Conservation (phyloP, 192 early-diverging fungal genomes). For the Mortierella claussenii region DNA sequence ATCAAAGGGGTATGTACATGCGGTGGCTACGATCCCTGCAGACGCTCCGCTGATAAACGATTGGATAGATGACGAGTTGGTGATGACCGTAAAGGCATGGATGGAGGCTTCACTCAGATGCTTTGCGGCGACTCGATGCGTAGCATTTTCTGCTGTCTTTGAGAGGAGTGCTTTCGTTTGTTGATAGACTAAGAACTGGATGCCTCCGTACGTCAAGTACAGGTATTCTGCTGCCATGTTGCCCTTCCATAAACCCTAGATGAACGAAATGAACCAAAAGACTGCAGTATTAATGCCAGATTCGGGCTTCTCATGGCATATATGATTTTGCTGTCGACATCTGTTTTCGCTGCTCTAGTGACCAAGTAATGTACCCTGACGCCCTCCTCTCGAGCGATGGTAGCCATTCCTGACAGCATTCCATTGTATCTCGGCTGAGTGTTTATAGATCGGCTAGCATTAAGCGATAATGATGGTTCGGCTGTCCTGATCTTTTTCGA, state of each 20-base stretch:
- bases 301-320: too few relatives aligned
- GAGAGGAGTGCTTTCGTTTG: slow-evolving; percentile 61
- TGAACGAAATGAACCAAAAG: too few relatives aligned
- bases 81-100: slow-evolving; percentile 34
- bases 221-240: slow-evolving; percentile 94
- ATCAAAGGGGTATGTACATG: slow-evolving; percentile 94
- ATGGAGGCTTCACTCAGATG: neutral
- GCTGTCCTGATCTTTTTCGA: slow-evolving; percentile 1
- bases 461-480: neutral
- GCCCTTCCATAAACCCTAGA: slow-evolving; percentile 91
- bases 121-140: slow-evolving; percentile 9
- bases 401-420: slow-evolving; percentile 70
- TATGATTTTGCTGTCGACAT: too few relatives aligned
- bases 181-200: slow-evolving; percentile 86
- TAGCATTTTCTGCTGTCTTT: slow-evolving; percentile 11
- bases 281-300: neutral
- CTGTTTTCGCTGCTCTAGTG: too few relatives aligned
- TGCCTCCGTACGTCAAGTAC: slow-evolving; percentile 89
- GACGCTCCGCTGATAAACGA: slow-evolving; percentile 81
- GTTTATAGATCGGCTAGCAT: neutral
- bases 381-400: slow-evolving; percentile 86
- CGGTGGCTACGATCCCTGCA: slow-evolving; percentile 84
- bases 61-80: slow-evolving; percentile 35
- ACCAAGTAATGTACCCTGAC: too few relatives aligned
- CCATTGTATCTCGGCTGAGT: slow-evolving; percentile 65